A percentile compares a stretch with the other conserved stretches of the same genome.
Evolutionary conservation across 257 asterid genomes (phyloP).

Genomic region (Petrea volubilis): DNA sequence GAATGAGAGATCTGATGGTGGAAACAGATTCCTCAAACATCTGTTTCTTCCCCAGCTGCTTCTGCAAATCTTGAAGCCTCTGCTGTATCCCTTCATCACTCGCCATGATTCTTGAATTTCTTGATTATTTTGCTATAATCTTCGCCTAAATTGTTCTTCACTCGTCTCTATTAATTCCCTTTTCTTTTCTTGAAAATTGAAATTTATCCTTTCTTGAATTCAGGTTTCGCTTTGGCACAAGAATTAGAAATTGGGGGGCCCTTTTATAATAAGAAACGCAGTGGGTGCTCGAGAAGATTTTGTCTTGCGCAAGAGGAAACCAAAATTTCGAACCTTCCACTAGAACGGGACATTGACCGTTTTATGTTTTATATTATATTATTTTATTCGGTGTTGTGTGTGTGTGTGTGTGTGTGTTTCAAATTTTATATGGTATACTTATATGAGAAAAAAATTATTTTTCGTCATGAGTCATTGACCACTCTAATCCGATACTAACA

Average conservation of each 20-base stretch:
- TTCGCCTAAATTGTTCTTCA: background rate
- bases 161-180: background rate
- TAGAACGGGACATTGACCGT: background rate
- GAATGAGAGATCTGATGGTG: conserved; percentile 70
- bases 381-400: no score
- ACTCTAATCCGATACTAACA: no score
- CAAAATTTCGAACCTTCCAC: background rate
- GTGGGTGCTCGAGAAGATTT: background rate
- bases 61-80: conserved; percentile 73
- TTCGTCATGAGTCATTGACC: no score
- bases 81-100: conserved; percentile 51
- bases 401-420: no score
- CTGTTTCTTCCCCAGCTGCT: conserved; percentile 72
- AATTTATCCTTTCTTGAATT: conserved; percentile 1
- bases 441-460: no score
- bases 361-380: no score
- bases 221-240: background rate
- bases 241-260: conserved; percentile 6
- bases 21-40: conserved; percentile 78
- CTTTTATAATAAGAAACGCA: conserved; percentile 3
- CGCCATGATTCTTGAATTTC: conserved; percentile 33
- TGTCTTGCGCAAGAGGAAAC: conserved; percentile 51
- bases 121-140: background rate
- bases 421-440: no score
- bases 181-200: background rate